Base-by-base conservation (phyloP, 768 basidiomycete species). In the Lentinula aciculospora region DNA sequence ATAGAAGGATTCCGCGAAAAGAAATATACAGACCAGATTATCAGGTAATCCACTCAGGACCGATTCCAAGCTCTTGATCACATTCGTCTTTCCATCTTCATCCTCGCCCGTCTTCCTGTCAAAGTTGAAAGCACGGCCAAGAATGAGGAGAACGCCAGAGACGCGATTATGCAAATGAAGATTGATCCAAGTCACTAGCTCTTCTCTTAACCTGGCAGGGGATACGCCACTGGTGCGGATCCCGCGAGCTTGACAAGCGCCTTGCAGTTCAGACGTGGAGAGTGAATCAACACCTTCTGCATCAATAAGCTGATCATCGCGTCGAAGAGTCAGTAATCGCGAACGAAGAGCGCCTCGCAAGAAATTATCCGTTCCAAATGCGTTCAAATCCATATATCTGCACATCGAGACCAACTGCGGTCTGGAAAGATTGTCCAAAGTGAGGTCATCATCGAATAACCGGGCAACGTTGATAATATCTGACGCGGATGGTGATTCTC, bases 401-500 rank as follows among this genome's bases (percentile, higher is more conserved):
- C 87, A 97, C 89, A 96, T 97, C 0, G 93, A 95, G 19, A 96
- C 94, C 28, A 98, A 82, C 73, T 98, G 97, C n/a, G 97, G 97
- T 27, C 97, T 86, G 5, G 96, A 94, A 58, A 99, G 79, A 69
- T 99, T 99, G 80, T 98, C 97, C 45, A 99, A 83, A 0, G 97
- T 98, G 61, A 98, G 81, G 68, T 99, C 97, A 64, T 98, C 94
- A 68, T 98, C 92, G 72, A 99, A 99, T 25, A 98, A 81, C 66
- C 94, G 93, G 56, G 97, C 95, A 28, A 98, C 97, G 66, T 86
- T 92, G 76, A 96, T 84, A 62, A 99, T 82, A 64, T 99, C 96
- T 62, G 83, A 72, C 1, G 87, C 80, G 0, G 94, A 94, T 13
- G 97, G 96, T 1, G 85, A 82, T 78, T 98, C 97, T 48, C 97